These are phyloP conservation scores for Chaetomium olivaceum DNA, from an alignment of 2,329 filamentous ascomycete species.

Conservation along the genomic window DNA sequence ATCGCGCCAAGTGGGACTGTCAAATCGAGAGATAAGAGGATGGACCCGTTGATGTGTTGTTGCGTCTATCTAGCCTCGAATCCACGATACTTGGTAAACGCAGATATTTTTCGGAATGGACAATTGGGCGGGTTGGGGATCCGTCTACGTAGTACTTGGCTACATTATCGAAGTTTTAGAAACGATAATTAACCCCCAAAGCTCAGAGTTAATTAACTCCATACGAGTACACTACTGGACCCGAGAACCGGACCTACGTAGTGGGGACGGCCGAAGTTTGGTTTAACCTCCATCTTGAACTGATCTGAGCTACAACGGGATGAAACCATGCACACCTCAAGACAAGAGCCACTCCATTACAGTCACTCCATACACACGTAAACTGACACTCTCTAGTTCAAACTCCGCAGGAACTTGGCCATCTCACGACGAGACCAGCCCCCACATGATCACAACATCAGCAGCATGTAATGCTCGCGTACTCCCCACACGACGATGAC, in stretches of 20 bases:
- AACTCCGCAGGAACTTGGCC: neutral
- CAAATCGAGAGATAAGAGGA: neutral
- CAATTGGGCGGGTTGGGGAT: neutral
- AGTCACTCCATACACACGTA: neutral
- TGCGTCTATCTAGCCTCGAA: neutral
- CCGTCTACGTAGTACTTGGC: neutral
- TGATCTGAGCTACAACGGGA: no score
- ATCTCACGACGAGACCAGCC: neutral
- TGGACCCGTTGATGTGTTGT: neutral
- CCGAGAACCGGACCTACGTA: neutral
- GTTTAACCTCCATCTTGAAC: no score
- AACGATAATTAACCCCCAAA: neutral
- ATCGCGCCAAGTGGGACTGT: slow-evolving; percentile 14
- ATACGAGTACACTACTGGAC: neutral
- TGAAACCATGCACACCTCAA: neutral
- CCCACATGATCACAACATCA: slow-evolving; percentile 6
- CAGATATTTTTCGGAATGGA: neutral
- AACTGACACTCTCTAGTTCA: slow-evolving; percentile 9
- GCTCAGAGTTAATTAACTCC: no score
- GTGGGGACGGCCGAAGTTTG: neutral
- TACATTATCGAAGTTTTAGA: neutral
- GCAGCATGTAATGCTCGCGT: neutral
- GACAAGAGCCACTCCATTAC: neutral
- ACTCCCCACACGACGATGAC: slow-evolving; percentile 2
- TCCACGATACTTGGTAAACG: neutral